Conservation (phyloP, 257 asterid species). For the Fraxinus pennsylvanica region DNA sequence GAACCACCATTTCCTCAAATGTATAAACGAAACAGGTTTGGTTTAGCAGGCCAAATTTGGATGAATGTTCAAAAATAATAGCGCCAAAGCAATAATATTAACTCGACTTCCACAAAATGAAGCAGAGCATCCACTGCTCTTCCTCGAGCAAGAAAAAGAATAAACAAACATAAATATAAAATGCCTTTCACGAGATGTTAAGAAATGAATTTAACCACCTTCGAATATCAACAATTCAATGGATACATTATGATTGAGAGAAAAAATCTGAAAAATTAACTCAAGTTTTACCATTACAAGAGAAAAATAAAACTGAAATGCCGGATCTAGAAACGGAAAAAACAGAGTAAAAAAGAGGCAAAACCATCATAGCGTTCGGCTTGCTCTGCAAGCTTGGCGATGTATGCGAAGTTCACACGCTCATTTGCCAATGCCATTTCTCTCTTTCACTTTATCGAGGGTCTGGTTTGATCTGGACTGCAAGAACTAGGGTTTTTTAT, state of each 20-base stretch:
- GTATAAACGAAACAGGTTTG: background rate
- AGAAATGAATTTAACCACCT: background rate
- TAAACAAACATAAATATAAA: background rate
- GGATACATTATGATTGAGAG: background rate
- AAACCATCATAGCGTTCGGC: slow-evolving; percentile 16
- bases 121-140: background rate
- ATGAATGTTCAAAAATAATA: background rate
- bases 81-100: background rate
- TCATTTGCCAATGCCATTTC: background rate
- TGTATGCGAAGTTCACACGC: slow-evolving; percentile 5
- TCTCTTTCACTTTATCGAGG: background rate
- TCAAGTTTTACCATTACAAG: background rate
- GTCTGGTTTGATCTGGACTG: background rate
- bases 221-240: background rate
- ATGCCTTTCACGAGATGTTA: background rate
- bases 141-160: background rate
- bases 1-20: background rate
- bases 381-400: slow-evolving; percentile 14
- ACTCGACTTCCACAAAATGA: background rate
- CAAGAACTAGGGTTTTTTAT: background rate
- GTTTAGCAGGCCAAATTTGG: background rate
- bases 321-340: background rate
- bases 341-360: background rate
- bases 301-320: background rate
- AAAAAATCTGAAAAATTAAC: background rate